Percentiles rank a stretch among this genome's conserved stretches.
These are phyloP conservation scores for Sabuloglossum arenarium DNA, from an alignment of 495 filamentous ascomycete genomes.

Conservation along the genomic window DNA sequence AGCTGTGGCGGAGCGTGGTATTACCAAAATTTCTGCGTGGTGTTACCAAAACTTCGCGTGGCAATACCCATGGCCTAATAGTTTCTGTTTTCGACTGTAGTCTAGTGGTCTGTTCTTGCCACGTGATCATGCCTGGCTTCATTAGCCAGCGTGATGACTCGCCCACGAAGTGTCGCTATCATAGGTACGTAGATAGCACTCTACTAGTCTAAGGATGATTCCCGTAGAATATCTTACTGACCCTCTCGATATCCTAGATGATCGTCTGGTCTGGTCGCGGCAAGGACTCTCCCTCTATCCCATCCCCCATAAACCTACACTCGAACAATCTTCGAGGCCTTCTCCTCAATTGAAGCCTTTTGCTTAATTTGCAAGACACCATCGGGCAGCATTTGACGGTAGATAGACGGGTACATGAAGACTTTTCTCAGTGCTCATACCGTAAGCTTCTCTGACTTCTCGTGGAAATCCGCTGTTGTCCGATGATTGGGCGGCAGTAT, in stretches of 20 bases:
- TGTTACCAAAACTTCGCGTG: too few species aligned
- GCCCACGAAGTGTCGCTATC: conserved; percentile 41
- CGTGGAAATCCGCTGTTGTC: conserved; percentile 31
- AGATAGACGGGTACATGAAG: conserved; percentile 37
- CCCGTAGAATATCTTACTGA: background rate
- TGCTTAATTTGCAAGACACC: too few species aligned
- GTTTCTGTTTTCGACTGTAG: too few species aligned
- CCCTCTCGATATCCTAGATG: conserved; percentile 28
- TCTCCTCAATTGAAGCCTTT: conserved; percentile 46
- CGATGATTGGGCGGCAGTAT: conserved; percentile 12
- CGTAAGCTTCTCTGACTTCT: conserved; percentile 58
- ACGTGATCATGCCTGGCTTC: too few species aligned
- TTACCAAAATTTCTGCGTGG: too few species aligned
- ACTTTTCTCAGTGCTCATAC: conserved; percentile 65
- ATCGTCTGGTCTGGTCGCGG: conserved; percentile 60
- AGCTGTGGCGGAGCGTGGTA: too few species aligned
- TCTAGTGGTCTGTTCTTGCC: too few species aligned
- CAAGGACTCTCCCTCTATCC: conserved; percentile 53
- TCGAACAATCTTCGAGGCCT: conserved; percentile 50
- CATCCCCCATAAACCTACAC: conserved; percentile 31
- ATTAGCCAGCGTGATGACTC: too few species aligned
- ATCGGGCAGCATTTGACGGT: conserved; percentile 30
- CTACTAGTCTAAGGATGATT: too few species aligned
- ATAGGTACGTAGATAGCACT: conserved; percentile 32
- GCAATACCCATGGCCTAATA: too few species aligned